phyloP scores from a whole-genome alignment of 352 stramenopile genomes.

The Sclerospora graminicola region DNA sequence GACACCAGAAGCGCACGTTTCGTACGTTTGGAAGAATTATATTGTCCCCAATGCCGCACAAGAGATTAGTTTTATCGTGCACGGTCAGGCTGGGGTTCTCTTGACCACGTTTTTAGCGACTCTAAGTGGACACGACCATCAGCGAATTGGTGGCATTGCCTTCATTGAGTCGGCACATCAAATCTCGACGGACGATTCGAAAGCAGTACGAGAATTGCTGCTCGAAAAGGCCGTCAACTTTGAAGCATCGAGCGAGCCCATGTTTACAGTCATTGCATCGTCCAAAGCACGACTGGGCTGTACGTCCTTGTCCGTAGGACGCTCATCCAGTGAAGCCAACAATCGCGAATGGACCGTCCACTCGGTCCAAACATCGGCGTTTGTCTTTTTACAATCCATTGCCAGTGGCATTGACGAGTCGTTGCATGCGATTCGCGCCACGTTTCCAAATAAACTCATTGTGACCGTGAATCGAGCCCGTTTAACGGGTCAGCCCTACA shows the following conservation, averaged over 20 bases:
- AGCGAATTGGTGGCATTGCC: constrained; percentile 62
- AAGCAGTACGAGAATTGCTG: constrained; percentile 44
- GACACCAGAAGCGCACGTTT: constrained; percentile 65
- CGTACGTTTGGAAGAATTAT: constrained; percentile 85
- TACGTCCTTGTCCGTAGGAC: constrained; percentile 67
- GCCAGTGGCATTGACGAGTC: constrained; percentile 63
- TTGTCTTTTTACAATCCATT: constrained; percentile 81
- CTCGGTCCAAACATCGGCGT: constrained; percentile 79
- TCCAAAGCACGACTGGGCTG: constrained; percentile 65
- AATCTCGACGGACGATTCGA: constrained; percentile 44
- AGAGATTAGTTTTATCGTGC: constrained; percentile 80
- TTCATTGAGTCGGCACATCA: constrained; percentile 81
- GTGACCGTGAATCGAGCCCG: constrained; percentile 81
- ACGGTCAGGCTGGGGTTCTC: constrained; percentile 56
- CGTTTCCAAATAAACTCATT: constrained; percentile 85
- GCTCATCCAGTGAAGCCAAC: constrained; percentile 50
- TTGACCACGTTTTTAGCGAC: constrained; percentile 63
- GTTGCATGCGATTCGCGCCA: constrained; percentile 64
- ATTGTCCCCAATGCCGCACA: constrained; percentile 68
- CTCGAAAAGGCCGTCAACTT: constrained; percentile 75
- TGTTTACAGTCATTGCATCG: constrained; percentile 75
- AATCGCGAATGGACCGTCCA: constrained; percentile 79
- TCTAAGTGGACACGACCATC: constrained; percentile 42
- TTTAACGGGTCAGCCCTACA: constrained; percentile 77
- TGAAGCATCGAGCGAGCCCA: constrained; percentile 66